Base-by-base conservation (phyloP, 139 green algal species). In the Pseudopediastrum boryanum region DNA sequence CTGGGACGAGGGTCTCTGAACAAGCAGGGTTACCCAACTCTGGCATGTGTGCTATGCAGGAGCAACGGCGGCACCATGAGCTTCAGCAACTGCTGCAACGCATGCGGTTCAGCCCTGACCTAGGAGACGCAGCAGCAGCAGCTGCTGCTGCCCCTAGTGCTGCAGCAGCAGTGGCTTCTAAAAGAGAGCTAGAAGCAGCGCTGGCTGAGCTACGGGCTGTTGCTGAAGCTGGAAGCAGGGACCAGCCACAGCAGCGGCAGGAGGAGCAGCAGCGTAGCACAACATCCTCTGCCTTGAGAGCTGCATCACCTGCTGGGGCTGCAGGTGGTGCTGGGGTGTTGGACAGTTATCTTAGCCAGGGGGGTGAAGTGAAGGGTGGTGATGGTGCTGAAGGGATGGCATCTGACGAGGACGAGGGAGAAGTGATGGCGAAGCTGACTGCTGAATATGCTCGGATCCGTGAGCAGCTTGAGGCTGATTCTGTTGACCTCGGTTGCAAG, bases 71-170 rank as follows among this genome's bases (percentile, higher is more conserved):
- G n/a, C n/a, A n/a, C n/a, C n/a, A n/a, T n/a, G n/a, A n/a, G n/a
- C n/a, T 78, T 39, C 13, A 70, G 54, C n/a, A 78, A 56, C n/a
- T 78, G 39, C 4, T 35, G 10, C 36, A 78, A 52, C 58, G 48
- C 46, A 31, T 25, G 48, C 2, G 21, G 21, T 12, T 7, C 19
- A 31, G 12, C 46, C 12, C 46, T 16, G 38, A 19, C 9, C 50
- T 52, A n/a, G 35, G 44, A 4, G 48, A 5, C 2, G 23, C 69
- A 27, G 48, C 50, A 50, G 33, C 25, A 35, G 33, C 70, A 58
- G 7, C 51, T 25, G 50, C n/a, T n/a, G n/a, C 69, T 63, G 33
- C 31, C 4, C 4, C 19, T 35, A 64, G 69, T 16, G 46, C 46
- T 12, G 13, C 46, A 56, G 46, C 46, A 56, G 46, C 13, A n/a